Evolutionary conservation across 371 early-diverging fungal species (phyloP), one percentile per base, ranked within the genome.

Genomic region (Circinella minor): DNA sequence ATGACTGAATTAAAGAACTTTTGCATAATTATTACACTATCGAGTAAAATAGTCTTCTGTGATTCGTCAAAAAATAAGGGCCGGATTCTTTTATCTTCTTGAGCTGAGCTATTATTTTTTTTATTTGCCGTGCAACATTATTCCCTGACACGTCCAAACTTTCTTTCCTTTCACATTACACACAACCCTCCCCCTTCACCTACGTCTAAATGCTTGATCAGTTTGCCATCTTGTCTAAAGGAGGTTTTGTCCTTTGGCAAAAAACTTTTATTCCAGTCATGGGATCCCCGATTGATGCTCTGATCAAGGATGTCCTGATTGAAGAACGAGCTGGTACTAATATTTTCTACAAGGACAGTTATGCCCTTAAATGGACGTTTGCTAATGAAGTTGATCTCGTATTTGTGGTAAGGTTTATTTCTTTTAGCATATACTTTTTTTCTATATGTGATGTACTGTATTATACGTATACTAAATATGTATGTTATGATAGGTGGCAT

Each of bases 321-420:
- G 93, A 95, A 69, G 93, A 92, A 74, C 85, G 91, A 38, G 83
- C 86, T 4, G 88, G 88, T 11, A 85, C 87, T n/a, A 86, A 84
- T 39, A 75, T 77, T 37, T 89, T 83, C 71, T 77, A 67, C 68
- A 83, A 84, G 63, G 93, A 92, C 39, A 81, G 86, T n/a, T 91
- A 90, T 77, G 82, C 88, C 15, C 65, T 95, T 54, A 91, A 93
- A 67, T 96, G 96, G 96, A 83, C 91, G 6, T 91, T 94, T 74
- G 91, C 90, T 38, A 96, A 95, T 67, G 94, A 95, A 70, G 79
- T 91, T 15, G 94, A 94, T 62, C 86, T 96, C 59, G 88, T 97
- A 43, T 96, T 97, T 83, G 92, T 97, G 62, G 96, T 92, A 83
- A 63, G 43, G 6, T 9, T 6, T 43, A 9, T 43, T 43, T 3